Evolutionary conservation across 192 early-diverging fungal species (phyloP).

Genomic region (Funneliformis geosporum): DNA sequence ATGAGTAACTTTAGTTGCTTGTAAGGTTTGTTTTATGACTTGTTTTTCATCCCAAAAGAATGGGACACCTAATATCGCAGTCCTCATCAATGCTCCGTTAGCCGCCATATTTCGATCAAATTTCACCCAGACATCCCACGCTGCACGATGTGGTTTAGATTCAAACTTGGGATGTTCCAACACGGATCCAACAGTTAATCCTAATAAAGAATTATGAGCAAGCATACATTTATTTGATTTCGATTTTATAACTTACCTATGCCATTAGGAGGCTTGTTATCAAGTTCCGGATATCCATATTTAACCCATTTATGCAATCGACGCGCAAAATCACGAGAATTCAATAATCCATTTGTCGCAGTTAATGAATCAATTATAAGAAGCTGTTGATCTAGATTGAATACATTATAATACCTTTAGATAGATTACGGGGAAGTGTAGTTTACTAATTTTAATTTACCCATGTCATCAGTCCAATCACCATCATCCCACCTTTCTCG

Average conservation of each 20-base stretch:
- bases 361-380: conserved; percentile 56
- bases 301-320: conserved; percentile 53
- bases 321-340: conserved; percentile 51
- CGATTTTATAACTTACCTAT: conserved; percentile 17
- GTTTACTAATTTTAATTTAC: background rate
- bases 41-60: conserved; percentile 46
- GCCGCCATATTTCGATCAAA: conserved; percentile 41
- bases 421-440: background rate
- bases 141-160: conserved; percentile 48
- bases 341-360: conserved; percentile 49
- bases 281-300: conserved; percentile 52
- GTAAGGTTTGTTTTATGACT: conserved; percentile 42
- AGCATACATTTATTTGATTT: background rate
- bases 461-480: conserved; percentile 54
- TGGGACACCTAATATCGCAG: conserved; percentile 41
- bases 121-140: conserved; percentile 45
- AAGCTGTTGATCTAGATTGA: conserved; percentile 61
- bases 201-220: conserved; percentile 6
- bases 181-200: conserved; percentile 50
- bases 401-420: conserved; percentile 38
- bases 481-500: conserved; percentile 43
- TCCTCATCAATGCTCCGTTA: conserved; percentile 48
- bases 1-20: conserved; percentile 47
- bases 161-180: conserved; percentile 48
- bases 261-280: conserved; percentile 56